phyloP scores from a whole-genome alignment of 352 stramenopile genomes.

The Pythium folliculosum region DNA sequence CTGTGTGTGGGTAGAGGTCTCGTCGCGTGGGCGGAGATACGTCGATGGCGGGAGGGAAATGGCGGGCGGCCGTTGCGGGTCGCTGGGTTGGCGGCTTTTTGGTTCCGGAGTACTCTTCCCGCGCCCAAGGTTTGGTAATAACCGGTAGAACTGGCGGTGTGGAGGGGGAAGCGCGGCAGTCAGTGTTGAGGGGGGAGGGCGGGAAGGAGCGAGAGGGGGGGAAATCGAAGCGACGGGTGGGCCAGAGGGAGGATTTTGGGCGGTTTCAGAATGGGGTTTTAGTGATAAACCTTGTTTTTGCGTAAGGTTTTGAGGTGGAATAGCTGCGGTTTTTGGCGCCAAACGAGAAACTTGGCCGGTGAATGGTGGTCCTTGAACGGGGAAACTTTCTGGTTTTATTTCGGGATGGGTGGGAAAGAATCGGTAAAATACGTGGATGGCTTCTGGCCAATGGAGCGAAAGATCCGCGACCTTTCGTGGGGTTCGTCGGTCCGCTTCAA shows the following conservation, averaged over 20 bases:
- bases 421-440: conserved; percentile 1
- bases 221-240: conserved; percentile 16
- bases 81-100: background rate
- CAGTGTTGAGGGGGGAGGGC: conserved; percentile 23
- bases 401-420: conserved; percentile 15
- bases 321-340: conserved; percentile 22
- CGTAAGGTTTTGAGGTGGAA: conserved; percentile 20
- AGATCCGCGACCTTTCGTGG: conserved; percentile 17
- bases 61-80: conserved; percentile 7
- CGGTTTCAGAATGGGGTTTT: conserved; percentile 22
- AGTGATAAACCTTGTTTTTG: conserved; percentile 1
- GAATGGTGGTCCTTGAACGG: conserved; percentile 26
- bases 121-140: conserved; percentile 26
- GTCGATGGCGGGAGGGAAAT: conserved; percentile 11
- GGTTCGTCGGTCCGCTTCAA: background rate
- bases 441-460: conserved; percentile 14
- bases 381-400: conserved; percentile 30
- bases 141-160: conserved; percentile 29
- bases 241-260: background rate
- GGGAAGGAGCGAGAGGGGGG: conserved; percentile 21
- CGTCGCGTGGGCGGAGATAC: conserved; percentile 6
- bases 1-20: background rate
- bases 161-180: conserved; percentile 5
- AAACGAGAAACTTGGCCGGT: conserved; percentile 14
- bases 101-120: conserved; percentile 13